phyloP scores from a whole-genome alignment of 1,139 yeast genomes.

The Taphrina flavorubra region DNA sequence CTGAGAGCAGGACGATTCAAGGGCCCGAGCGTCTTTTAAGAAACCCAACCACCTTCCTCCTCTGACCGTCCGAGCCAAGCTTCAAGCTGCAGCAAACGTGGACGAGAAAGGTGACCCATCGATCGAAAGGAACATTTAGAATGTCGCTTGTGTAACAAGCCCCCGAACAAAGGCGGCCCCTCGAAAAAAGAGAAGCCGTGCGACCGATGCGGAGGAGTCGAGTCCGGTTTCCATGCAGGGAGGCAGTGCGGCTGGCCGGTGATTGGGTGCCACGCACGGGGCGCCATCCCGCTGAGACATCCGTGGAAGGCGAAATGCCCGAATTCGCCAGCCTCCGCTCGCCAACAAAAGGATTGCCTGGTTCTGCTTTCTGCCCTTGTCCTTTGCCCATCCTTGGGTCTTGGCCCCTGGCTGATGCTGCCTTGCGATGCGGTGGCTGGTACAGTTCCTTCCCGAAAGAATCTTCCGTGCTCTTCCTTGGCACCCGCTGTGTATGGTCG shows the following conservation, averaged over 20 bases:
- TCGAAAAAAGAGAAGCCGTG: neutral
- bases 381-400: neutral
- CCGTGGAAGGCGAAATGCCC: slow-evolving; percentile 6
- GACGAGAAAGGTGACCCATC: no score
- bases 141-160: slow-evolving; percentile 7
- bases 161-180: neutral
- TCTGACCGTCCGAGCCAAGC: neutral
- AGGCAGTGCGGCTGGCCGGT: neutral
- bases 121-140: neutral
- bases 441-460: slow-evolving; percentile 4
- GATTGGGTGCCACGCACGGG: slow-evolving; percentile 15
- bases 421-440: slow-evolving; percentile 8
- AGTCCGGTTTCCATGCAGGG: slow-evolving; percentile 8
- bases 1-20: neutral
- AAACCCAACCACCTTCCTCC: neutral
- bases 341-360: neutral
- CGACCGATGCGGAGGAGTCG: slow-evolving; percentile 12
- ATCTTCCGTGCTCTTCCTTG: slow-evolving; percentile 13
- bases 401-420: neutral
- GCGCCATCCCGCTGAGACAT: slow-evolving; percentile 4
- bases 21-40: slow-evolving; percentile 14
- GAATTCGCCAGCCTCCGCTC: slow-evolving; percentile 16
- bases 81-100: neutral
- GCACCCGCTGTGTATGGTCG: neutral
- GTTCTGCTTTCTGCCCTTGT: slow-evolving; percentile 6